Evolutionary conservation across 148 eudicot genomes (phyloP).

Genomic region (Rhododendron mucronatum): DNA sequence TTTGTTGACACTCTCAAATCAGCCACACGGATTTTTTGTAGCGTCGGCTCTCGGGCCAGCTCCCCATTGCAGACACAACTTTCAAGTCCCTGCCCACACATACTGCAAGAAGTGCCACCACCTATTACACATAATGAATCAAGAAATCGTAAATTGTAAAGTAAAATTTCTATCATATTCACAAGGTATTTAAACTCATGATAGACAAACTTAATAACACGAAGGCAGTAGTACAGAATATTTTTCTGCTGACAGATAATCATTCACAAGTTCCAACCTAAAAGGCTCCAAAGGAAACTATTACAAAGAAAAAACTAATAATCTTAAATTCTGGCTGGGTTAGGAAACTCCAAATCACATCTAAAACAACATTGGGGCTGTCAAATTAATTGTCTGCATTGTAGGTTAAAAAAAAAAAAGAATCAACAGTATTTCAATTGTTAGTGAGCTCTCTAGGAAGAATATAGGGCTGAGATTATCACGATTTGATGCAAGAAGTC

Average conservation of each 20-base stretch:
- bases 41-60: constrained; percentile 99
- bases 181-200: background rate
- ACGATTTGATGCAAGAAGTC: too few species aligned
- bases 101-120: constrained; percentile 85
- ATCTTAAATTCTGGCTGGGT: too few species aligned
- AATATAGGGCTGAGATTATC: too few species aligned
- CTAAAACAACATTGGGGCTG: too few species aligned
- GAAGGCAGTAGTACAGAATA: background rate
- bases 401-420: too few species aligned
- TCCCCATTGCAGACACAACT: constrained; percentile 95
- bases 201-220: background rate
- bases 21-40: constrained; percentile 90
- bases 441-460: too few species aligned
- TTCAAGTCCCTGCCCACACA: constrained; percentile 89
- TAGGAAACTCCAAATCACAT: too few species aligned
- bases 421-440: too few species aligned
- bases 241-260: background rate
- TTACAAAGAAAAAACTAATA: too few species aligned
- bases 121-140: constrained; percentile 38
- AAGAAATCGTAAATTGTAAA: constrained; percentile 1
- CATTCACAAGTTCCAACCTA: background rate
- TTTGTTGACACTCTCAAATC: constrained; percentile 92
- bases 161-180: background rate
- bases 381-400: too few species aligned
- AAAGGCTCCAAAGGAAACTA: too few species aligned